Evolutionary conservation across 1,284 basidiomycete species (phyloP), one percentile per base, ranked within the genome.

Genomic region (Golubevia sp.): DNA sequence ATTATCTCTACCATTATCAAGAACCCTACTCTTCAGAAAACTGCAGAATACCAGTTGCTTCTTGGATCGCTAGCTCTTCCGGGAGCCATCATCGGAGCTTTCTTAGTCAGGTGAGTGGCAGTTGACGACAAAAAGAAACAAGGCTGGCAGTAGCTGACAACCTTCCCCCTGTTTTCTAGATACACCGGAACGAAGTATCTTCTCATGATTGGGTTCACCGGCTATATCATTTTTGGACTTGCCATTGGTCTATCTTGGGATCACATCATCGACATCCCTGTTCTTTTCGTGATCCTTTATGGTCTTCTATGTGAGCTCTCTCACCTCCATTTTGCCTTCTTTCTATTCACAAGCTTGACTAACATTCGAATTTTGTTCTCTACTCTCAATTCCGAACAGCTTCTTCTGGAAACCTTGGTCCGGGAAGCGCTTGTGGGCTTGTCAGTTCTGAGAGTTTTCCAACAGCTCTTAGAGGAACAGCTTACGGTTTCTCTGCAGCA

Each of bases 141-240:
- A 7, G 21, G 20, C 27, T 67, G 23, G 48, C 48, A 49, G 48
- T 49, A n/a, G 48, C 48, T 49, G 51, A 18, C 51, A 6, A 15
- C 27, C 18, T 6, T 26, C 51, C 51, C 15, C 51, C 27, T 18
- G 51, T 6, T 24, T 18, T 55, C 18, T 18, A 38, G 7, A 7
- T 18, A 56, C 20, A 11, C 27, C 34, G n/a, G 50, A 34, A 8
- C 56, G 66, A 65, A 56, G 68, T 70, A 73, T 34, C 73, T 76
- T 21, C 89, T 92, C 87, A 90, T 91, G 73, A 84, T 91, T 50
- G 91, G 91, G 0, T 91, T 92, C 83, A 86, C 87, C 51, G 90
- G 91, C 2, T 91, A 91, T 80, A 84, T 92, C 25, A 82, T 91
- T 23, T 89, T 92, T 73, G 90, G 91, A 48, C 85, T 92, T 52